Evolutionary conservation across 2,329 filamentous ascomycete genomes (phyloP).

Genomic region (Xylaria sp.): DNA sequence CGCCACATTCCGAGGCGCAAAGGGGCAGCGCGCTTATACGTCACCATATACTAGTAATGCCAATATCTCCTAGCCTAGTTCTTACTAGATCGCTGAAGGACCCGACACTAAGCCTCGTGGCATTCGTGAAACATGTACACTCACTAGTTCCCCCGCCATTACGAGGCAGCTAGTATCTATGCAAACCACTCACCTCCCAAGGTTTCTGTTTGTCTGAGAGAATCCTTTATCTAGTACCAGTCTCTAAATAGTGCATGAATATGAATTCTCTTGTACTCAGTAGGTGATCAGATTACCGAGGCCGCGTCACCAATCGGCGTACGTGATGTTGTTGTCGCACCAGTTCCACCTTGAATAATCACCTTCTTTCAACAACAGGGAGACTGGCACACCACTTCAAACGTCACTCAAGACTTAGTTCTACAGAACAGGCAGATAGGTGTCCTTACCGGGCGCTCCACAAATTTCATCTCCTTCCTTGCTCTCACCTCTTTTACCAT

Average conservation of each 20-base stretch:
- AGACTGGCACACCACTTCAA: constrained; percentile 34
- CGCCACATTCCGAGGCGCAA: neutral
- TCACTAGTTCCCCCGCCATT: neutral
- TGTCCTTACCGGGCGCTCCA: neutral
- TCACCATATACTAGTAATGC: neutral
- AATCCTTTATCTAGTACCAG: neutral
- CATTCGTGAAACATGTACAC: neutral
- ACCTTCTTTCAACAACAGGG: neutral
- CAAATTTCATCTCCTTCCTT: neutral
- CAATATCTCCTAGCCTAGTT: neutral
- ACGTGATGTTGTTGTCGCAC: neutral
- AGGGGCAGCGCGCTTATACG: neutral
- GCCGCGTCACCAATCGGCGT: neutral
- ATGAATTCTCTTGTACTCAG: neutral
- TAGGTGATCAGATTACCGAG: neutral
- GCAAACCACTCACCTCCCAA: neutral
- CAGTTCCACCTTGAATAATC: neutral
- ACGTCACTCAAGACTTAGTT: constrained; percentile 13
- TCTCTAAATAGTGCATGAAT: neutral
- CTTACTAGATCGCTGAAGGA: neutral
- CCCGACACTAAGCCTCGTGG: neutral
- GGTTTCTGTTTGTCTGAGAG: neutral
- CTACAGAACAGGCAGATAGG: constrained; percentile 10
- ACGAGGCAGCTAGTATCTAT: neutral
- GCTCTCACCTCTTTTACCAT: neutral